A percentile compares a stretch with the other conserved stretches of the same genome.
These are phyloP conservation scores for Talaromyces amestolkiae DNA, from an alignment of 2,329 filamentous ascomycete species.

Conservation along the genomic window DNA sequence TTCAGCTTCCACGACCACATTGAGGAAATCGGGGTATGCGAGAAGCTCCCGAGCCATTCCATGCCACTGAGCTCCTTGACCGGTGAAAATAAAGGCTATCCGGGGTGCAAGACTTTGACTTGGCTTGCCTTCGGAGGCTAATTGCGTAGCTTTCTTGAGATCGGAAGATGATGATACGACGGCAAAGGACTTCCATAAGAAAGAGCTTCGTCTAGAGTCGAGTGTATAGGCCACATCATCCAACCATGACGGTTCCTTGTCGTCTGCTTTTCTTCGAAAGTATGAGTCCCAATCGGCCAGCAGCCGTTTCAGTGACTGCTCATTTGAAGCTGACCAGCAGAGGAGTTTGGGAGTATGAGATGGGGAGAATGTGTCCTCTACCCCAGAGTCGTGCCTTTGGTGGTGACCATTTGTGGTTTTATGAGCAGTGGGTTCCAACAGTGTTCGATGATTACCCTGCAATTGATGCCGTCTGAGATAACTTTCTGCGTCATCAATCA, in stretches of 20 bases:
- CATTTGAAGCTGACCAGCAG: neutral
- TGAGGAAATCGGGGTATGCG: constrained; percentile 7
- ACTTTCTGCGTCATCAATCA: neutral
- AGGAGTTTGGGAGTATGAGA: neutral
- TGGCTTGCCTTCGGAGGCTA: neutral
- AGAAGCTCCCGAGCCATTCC: constrained; percentile 23
- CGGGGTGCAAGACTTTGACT: neutral
- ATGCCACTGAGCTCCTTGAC: constrained; percentile 25
- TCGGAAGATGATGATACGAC: neutral
- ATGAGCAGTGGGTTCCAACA: neutral
- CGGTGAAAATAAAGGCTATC: constrained; percentile 24
- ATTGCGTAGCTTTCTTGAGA: neutral
- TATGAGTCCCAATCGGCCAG: neutral
- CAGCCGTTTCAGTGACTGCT: neutral
- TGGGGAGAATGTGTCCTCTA: neutral
- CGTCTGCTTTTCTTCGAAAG: neutral
- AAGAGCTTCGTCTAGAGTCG: neutral
- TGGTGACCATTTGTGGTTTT: neutral
- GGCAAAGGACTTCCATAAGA: neutral
- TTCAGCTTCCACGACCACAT: neutral
- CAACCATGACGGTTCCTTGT: neutral
- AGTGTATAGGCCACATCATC: constrained; percentile 3
- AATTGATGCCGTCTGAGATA: neutral
- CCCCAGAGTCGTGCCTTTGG: neutral
- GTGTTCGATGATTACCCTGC: neutral